Evolutionary conservation across 768 basidiomycete genomes (phyloP), one percentile per base, ranked within the genome.

Genomic region (Leccinum variicolor): DNA sequence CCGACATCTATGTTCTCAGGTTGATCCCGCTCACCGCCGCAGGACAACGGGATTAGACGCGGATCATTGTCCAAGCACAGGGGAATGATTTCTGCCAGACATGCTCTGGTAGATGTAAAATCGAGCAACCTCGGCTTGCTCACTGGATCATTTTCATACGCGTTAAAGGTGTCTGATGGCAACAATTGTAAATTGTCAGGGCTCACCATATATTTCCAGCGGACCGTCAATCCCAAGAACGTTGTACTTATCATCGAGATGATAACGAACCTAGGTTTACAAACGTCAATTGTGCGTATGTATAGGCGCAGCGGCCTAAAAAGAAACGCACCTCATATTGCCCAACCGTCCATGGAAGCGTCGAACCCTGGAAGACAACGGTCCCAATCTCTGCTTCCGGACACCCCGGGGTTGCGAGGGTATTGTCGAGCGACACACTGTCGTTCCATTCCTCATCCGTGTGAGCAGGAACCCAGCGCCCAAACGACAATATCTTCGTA

Each of bases 211-310:
- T 31, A 99, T 86, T 69, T 97, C 93, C 57, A 98, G 76, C 8
- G 94, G 92, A 2, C 87, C 90, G 50, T 90, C 86, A 53, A 89
- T 67, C 53, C 85, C 84, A 83, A 98, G 89, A 55, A 98, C 97
- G 72, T 94, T 97, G 74, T 99, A 91, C 72, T 95, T 98, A 50
- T 94, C 94, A 71, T 97, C 93, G 67, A 98, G 95, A 66, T 99
- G 97, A 69, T 94, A 95, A 3, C 93, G 86, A 58, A 89, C 78
- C 89, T 90, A 60, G 26, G 50, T 47, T 47, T n/a, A 52, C 15
- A 45, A 23, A 33, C 33, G 53, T 66, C 53, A 54, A 50, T 39
- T 4, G n/a, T 33, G 25, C 23, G 13, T 31, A 28, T 26, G n/a
- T 28, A 28, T 29, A 26, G 25, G 6, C 36, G 25, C 11, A 49